phyloP scores from a whole-genome alignment of 352 stramenopile genomes.

The Pythium myriotylum region DNA sequence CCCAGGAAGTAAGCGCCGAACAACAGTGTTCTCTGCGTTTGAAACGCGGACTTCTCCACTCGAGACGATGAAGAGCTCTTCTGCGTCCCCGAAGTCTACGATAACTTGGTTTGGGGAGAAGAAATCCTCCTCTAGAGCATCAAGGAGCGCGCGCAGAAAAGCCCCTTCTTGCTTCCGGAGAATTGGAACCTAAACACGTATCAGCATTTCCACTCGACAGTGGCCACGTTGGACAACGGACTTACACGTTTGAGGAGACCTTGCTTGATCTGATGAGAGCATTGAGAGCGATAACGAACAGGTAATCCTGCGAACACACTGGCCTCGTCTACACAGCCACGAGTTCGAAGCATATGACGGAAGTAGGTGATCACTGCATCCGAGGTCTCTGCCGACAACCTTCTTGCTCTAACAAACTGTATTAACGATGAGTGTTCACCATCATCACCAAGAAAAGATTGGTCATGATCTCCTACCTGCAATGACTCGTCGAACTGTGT shows the following conservation, averaged over 20 bases:
- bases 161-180: slow-evolving; percentile 23
- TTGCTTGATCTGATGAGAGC: slow-evolving; percentile 26
- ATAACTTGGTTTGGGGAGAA: slow-evolving; percentile 24
- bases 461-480: slow-evolving; percentile 43
- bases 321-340: slow-evolving; percentile 33
- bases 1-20: slow-evolving; percentile 10
- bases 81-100: slow-evolving; percentile 8
- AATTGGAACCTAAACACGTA: slow-evolving; percentile 25
- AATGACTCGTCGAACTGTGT: slow-evolving; percentile 53
- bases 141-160: slow-evolving; percentile 25
- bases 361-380: slow-evolving; percentile 52
- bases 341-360: slow-evolving; percentile 68
- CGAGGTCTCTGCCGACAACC: slow-evolving; percentile 33
- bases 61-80: slow-evolving; percentile 25
- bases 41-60: slow-evolving; percentile 22
- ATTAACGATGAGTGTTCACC: slow-evolving; percentile 35
- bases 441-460: no score
- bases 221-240: no score
- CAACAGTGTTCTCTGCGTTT: slow-evolving; percentile 5
- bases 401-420: slow-evolving; percentile 48
- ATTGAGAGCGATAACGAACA: slow-evolving; percentile 20
- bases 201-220: no score
- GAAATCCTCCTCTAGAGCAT: slow-evolving; percentile 21
- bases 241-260: slow-evolving; percentile 19
- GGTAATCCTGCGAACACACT: slow-evolving; percentile 16